These are phyloP conservation scores for Hamigera avellanea DNA, from an alignment of 495 filamentous ascomycete species.

Conservation along the genomic window DNA sequence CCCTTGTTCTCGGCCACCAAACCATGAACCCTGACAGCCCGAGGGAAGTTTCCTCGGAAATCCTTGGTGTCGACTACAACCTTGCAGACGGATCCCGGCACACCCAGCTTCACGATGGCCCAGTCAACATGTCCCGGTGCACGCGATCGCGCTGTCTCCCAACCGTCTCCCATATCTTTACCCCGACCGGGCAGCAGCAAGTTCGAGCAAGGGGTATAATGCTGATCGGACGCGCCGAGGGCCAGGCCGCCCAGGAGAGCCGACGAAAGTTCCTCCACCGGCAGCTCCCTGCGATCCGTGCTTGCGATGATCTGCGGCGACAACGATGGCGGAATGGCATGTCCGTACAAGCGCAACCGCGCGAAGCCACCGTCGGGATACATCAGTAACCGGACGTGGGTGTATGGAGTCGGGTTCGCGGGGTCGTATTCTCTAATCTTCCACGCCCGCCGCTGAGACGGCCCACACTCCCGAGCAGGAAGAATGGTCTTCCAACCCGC, in stretches of 20 bases:
- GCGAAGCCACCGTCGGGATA: constrained; percentile 94
- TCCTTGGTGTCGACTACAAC: constrained; percentile 80
- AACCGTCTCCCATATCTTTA: constrained; percentile 88
- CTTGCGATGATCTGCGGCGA: constrained; percentile 2
- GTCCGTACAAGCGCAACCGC: constrained; percentile 69
- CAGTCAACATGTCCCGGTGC: constrained; percentile 74
- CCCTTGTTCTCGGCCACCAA: constrained; percentile 49
- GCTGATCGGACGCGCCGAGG: constrained; percentile 67
- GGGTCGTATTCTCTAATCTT: constrained; percentile 36
- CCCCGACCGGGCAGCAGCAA: constrained; percentile 76
- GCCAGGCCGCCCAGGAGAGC: constrained; percentile 73
- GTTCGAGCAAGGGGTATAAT: constrained; percentile 77
- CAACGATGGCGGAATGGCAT: constrained; percentile 40
- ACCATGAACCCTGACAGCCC: constrained; percentile 49
- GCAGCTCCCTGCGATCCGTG: constrained; percentile 7
- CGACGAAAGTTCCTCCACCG: constrained; percentile 72
- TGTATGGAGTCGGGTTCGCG: constrained; percentile 56
- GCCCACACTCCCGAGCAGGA: constrained; percentile 57
- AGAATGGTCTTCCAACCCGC: constrained; percentile 65
- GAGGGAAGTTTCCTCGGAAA: constrained; percentile 84
- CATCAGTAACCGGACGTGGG: constrained; percentile 80
- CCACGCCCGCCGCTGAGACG: constrained; percentile 70
- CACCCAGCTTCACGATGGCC: constrained; percentile 69
- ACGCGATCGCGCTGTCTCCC: constrained; percentile 79
- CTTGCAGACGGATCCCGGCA: constrained; percentile 54